Evolutionary conservation across 805 yeast genomes (phyloP), one percentile per base, ranked within the genome.

Genomic region (Candida morakotiae): DNA sequence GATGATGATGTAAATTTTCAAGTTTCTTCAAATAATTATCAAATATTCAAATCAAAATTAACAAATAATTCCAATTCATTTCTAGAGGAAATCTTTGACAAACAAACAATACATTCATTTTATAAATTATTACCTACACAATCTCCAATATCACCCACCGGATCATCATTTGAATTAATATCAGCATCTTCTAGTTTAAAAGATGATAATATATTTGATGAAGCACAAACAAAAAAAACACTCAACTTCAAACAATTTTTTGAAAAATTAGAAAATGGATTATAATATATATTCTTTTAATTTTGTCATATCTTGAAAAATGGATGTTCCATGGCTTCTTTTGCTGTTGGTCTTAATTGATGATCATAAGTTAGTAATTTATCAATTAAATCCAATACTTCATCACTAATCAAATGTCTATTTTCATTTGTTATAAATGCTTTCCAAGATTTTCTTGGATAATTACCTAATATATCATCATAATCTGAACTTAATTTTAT

Each of bases 371-470:
- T 75, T 49, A 88, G 68, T 44, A 89, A 66, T 49, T 80, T 75
- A 57, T 86, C 95, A 45, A 88, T 76, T 51, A 88, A 77, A 57
- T 88, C 95, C 35, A 91, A 64, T 31, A 85, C 82, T 40, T 85
- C 93, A 18, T 58, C 57, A 46, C 76, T 73, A 23, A 80, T 79
- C 46, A 87, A 66, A 51, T 79, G 79, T 54, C 71, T 73, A 61
- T 88, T 91, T 27, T 76, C 76, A 31, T 74, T 73, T 56, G 74
- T 86, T 43, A 87, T 72, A 52, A 88, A 88, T 34, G 83, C 60
- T 22, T 64, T 65, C 98, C 98, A 93, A n/a, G 95, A 91, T 57
- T 81, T 83, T 51, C 86, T 77, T 27, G 86, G 77, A 61, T 80
- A 85, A 45, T 69, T 79, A 38, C 77, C 81, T 22, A 76, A 55